Evolutionary conservation across 306 rosid genomes (phyloP), one percentile per base, ranked within the genome.

Genomic region (Trichosanthes cucumerina): DNA sequence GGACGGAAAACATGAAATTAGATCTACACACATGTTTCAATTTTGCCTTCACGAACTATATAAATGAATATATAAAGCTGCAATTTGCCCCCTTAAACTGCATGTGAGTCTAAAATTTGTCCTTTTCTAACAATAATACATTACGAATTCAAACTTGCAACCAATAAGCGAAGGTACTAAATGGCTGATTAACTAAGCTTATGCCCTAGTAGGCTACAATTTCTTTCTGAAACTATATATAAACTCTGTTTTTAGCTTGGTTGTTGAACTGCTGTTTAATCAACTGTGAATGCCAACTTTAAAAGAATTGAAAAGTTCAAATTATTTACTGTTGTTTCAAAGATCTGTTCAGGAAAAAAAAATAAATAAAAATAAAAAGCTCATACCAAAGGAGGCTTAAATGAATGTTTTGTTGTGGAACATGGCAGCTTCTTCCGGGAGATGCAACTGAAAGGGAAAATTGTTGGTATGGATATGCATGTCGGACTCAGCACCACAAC

Each of bases 381-480:
- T 28, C 2, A 28, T 28, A 28, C n/a, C n/a, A n/a, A n/a, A n/a
- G n/a, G n/a, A n/a, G n/a, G n/a, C n/a, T 28, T 28, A 28, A 28
- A 28, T 47, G 53, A 47, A 47, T 60, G 19, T 28, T 62, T 26
- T 62, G 69, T 23, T 23, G 72, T 70, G 53, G n/a, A 28, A 33
- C 21, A 10, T 28, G 15, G 75, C 49, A 89, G 90, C 82, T 73
- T 80, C 80, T 92, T 28, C 95, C 97, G 14, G 75, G 80, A 0
- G 96, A 86, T 21, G 93, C 89, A 62, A 53, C 79, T 19, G 83
- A 70, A 31, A 89, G 97, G 84, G 93, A 89, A 41, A 89, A 95
- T 91, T 95, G 98, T 87, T 95, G 97, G 98, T 91, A 95, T 84
- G 98, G 98, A 81, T 89, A 89, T 80, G 85, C 88, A 71, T 95